Conservation (phyloP, 2,329 filamentous ascomycete species). For the Aureobasidium namibiae region DNA sequence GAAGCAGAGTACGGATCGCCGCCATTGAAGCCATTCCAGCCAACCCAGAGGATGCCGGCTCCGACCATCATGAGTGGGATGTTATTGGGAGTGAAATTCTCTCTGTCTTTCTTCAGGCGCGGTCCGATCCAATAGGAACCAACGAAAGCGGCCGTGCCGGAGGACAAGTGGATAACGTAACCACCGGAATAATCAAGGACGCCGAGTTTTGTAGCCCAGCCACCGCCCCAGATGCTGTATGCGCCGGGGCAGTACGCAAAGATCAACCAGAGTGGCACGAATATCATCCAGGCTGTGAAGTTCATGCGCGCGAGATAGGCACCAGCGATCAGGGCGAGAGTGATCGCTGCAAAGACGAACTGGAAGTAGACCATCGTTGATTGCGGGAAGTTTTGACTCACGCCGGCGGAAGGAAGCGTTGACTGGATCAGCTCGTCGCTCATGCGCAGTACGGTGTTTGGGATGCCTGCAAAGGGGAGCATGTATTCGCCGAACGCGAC, state of each 20-base stretch:
- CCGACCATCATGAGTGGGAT: conserved; percentile 38
- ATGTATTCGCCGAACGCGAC: conserved; percentile 42
- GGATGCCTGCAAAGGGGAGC: conserved; percentile 42
- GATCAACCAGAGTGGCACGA: conserved; percentile 45
- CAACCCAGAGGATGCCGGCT: conserved; percentile 44
- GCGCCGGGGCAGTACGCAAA: conserved; percentile 38
- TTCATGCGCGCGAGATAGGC: conserved; percentile 43
- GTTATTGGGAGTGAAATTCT: conserved; percentile 41
- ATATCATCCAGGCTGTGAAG: conserved; percentile 45
- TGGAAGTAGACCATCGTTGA: conserved; percentile 48
- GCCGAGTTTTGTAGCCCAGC: conserved; percentile 38
- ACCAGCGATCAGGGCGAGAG: conserved; percentile 40
- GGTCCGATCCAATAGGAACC: conserved; percentile 42
- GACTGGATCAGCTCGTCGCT: conserved; percentile 37
- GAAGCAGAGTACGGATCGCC: conserved; percentile 45
- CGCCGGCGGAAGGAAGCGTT: conserved; percentile 33
- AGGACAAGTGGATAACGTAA: conserved; percentile 46
- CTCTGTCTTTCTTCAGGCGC: conserved; percentile 36
- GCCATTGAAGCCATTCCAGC: conserved; percentile 48
- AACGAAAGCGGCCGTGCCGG: conserved; percentile 43
- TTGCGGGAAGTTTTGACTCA: conserved; percentile 36
- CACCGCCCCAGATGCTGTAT: conserved; percentile 40
- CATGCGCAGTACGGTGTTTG: conserved; percentile 40
- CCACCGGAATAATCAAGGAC: conserved; percentile 46
- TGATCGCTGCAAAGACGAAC: conserved; percentile 46